Base-by-base conservation (phyloP, 208 protist species). In the Leishmania tropica region DNA sequence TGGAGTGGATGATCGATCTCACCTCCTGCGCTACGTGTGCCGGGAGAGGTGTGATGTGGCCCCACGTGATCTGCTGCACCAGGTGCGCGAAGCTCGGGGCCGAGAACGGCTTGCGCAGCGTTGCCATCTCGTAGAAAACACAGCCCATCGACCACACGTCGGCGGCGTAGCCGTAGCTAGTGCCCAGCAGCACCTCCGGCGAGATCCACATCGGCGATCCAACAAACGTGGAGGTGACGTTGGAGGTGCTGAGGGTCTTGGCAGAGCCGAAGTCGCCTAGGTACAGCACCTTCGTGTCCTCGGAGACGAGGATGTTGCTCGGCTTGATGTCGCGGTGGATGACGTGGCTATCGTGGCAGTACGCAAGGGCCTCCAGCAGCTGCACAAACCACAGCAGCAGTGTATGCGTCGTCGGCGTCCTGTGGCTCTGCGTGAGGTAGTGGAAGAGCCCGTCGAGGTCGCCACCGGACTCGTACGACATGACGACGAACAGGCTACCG, bases 81-180 rank as follows among this genome's bases (percentile, higher is more conserved):
- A 97, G 90, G 68, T 82, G 81, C 28, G 92, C 92, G 75, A 97
- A 96, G 83, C 92, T 97, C 3, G 76, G 81, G 3, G 91, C 80
- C 7, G 79, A 70, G 79, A 98, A 98, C 37, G 96, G 87, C 64
- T 88, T 85, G 68, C 93, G 74, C 78, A 91, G 85, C 45, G 91
- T 87, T 72, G 92, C 85, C 81, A 98, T 88, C 77, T 98, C 96
- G 80, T 95, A 98, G 60, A 98, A 93, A 45, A 97, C 89, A 45
- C 86, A 93, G 21, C 96, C 96, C 4, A 98, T 85, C 8, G 96
- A 94, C 90, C 98, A 99, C 40, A 99, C 93, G 84, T 99, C 98
- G 13, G 90, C 94, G 78, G 97, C 97, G 68, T 88, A 88, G 83
- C 92, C 96, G 91, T 99, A 99, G 47, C 89, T 79, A 71, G 95